Evolutionary conservation across 495 filamentous ascomycete species (phyloP), one percentile per base, ranked within the genome.

Genomic region (Penicillium antarcticum): DNA sequence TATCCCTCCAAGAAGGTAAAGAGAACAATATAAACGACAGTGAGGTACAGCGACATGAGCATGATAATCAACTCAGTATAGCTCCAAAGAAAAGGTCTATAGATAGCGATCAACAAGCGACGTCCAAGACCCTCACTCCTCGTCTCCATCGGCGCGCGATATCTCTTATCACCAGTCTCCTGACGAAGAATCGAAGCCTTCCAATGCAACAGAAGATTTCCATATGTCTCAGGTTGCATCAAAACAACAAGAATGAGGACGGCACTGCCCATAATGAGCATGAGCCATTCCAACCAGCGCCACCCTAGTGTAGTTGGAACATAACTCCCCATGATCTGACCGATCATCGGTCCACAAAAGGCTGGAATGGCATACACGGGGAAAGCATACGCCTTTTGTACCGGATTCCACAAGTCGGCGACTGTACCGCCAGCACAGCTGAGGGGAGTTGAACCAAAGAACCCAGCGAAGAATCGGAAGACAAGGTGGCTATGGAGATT

Each of bases 1-100:
- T 84, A 88, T 5, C 81, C 83, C 16, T 76, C 72, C 9, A 83
- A 63, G 60, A 85, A 85, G 5, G 77, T 76, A 64, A 85, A 86
- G 0, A 85, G 71, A 9, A 86, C 72, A 46, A 82, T 74, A 55
- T 85, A 86, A 11, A 86, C 65, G 2, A 85, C 60, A 0, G 77
- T 73, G 14, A 85, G 62, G 50, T 85, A 86, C 3, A 80, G 48
- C 1, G 76, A 73, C n/a, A 85, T 61, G 0, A 72, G 63, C 10
- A 70, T 65, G 42, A 78, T 64, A 44, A 80, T 75, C 2, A 69
- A 62, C 45, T 78, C 74, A 8, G 44, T 51, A 19, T 55, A 53
- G 19, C 63, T 67, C n/a, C 72, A 50, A 14, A 64, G 14, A 38
- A 78, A 72, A 0, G 74, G 76, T 3, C 76, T 65, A 42, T 67